phyloP scores from a whole-genome alignment of 2,329 filamentous ascomycete species.

The Neofusicoccum umdonicola region DNA sequence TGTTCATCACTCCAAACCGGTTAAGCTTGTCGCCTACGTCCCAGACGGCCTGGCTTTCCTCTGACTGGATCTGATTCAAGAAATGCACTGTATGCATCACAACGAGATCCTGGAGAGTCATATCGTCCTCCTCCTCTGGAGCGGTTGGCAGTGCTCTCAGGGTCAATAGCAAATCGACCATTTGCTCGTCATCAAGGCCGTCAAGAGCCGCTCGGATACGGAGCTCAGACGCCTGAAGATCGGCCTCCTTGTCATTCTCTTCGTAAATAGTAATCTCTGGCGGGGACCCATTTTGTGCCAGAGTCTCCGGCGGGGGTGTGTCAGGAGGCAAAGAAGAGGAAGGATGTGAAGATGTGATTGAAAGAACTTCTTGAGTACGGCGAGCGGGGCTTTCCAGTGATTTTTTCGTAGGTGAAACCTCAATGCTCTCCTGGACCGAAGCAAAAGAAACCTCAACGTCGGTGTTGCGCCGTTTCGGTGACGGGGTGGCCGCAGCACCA shows the following conservation, averaged over 20 bases:
- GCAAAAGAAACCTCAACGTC: not conserved
- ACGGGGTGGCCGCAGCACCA: not conserved
- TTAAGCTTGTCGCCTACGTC: not conserved
- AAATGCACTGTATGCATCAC: not conserved
- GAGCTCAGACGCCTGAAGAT: not conserved
- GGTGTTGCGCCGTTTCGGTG: not conserved
- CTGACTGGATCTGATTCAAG: not conserved
- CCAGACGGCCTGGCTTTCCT: not conserved
- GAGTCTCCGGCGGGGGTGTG: too few relatives aligned
- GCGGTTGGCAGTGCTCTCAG: not conserved
- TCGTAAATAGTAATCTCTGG: not conserved
- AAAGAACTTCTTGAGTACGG: not conserved
- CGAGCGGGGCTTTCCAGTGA: not conserved
- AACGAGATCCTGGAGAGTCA: not conserved
- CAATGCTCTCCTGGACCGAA: slow-evolving; percentile 2
- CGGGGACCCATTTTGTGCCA: not conserved
- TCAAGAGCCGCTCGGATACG: not conserved
- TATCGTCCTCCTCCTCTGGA: not conserved
- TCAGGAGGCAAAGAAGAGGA: not conserved
- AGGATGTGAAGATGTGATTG: not conserved
- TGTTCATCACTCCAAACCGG: not conserved
- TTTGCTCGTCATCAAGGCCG: not conserved
- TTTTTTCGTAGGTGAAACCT: not conserved
- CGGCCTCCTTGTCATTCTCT: not conserved
- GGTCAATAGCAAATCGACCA: not conserved